Base-by-base conservation (phyloP, 306 rosid genomes). In the Canavalia gladiata region DNA sequence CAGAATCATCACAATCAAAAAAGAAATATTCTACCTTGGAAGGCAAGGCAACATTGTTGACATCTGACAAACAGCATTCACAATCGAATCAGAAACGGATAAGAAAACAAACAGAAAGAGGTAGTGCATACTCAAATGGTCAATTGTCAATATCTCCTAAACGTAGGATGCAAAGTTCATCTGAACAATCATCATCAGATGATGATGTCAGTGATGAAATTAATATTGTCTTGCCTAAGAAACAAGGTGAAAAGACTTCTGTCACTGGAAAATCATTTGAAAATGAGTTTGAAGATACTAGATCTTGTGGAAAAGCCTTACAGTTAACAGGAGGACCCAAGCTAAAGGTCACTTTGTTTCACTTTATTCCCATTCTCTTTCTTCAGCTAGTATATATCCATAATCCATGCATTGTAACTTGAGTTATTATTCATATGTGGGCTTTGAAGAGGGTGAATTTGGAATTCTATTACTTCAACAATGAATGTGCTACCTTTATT, bases 321-420 rank as follows among this genome's bases (percentile, higher is more conserved):
- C 72, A 1, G 1, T 45, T 77, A 28, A 33, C 76, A 33, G 58
- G 54, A 67, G 81, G 43, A 72, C 70, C 92, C 74, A 78, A 78
- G 37, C 79, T 74, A 10, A 84, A 88, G 96, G 98, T 94, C 25
- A 47, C 57, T 8, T n/a, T 66, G 1, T 78, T 72, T 52, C 30
- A 34, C 5, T 77, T 2, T 71, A 3, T 4, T 18, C 11, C 7
- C 45, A 41, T 6, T 49, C 47, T 39, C 3, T 47, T 50, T 46
- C 55, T 66, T 68, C 46, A 8, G 34, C 74, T 54, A 69, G 33
- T 37, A n/a, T 74, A 41, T 34, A 7, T 74, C n/a, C 72, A 34
- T 62, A 28, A 7, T 74, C n/a, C 72, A 34, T 62, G 34, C 72
- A 55, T 79, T 79, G 62, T 30, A 74, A 58, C 54, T 68, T 67